Percentiles rank a stretch among this genome's conserved stretches.
phyloP scores from a whole-genome alignment of 805 yeast species.

The Priceomyces fermenticarens region DNA sequence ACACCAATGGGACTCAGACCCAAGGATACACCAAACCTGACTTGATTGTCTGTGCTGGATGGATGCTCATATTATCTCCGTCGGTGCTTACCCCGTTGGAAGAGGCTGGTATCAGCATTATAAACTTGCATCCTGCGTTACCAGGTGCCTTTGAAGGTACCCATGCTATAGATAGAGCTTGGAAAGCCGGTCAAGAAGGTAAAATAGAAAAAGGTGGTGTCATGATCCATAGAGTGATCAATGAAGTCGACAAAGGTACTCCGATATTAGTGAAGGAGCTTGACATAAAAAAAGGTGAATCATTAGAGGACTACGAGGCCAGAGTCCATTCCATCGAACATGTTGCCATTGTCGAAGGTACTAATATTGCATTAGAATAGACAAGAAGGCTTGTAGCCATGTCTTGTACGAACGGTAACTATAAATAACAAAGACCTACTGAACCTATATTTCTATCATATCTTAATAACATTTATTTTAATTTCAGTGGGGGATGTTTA shows the following conservation, averaged over 20 bases:
- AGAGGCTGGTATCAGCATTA: slow-evolving; percentile 65
- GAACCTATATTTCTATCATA: too few relatives aligned
- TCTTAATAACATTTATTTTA: too few relatives aligned
- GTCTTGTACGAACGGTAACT: too few relatives aligned
- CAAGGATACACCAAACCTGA: slow-evolving; percentile 57
- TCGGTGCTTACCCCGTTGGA: slow-evolving; percentile 66
- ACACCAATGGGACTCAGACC: slow-evolving; percentile 28
- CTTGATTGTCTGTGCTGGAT: slow-evolving; percentile 94
- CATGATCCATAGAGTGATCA: slow-evolving; percentile 96
- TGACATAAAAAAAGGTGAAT: slow-evolving; percentile 66
- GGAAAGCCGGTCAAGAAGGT: slow-evolving; percentile 91
- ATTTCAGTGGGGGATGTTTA: too few relatives aligned
- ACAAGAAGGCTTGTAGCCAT: too few relatives aligned
- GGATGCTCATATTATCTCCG: slow-evolving; percentile 91
- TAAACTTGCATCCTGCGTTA: slow-evolving; percentile 93
- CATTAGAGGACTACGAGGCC: slow-evolving; percentile 73
- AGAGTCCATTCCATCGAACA: slow-evolving; percentile 87
- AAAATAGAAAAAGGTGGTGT: slow-evolving; percentile 77
- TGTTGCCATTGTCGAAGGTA: slow-evolving; percentile 89
- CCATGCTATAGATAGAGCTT: slow-evolving; percentile 94
- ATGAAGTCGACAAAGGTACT: slow-evolving; percentile 91
- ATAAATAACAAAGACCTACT: too few relatives aligned
- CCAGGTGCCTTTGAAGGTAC: slow-evolving; percentile 98
- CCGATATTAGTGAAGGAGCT: slow-evolving; percentile 83
- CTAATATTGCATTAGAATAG: slow-evolving; percentile 56